Base-by-base conservation (phyloP, 2,329 filamentous ascomycete genomes). In the Pezicula carpinea region DNA sequence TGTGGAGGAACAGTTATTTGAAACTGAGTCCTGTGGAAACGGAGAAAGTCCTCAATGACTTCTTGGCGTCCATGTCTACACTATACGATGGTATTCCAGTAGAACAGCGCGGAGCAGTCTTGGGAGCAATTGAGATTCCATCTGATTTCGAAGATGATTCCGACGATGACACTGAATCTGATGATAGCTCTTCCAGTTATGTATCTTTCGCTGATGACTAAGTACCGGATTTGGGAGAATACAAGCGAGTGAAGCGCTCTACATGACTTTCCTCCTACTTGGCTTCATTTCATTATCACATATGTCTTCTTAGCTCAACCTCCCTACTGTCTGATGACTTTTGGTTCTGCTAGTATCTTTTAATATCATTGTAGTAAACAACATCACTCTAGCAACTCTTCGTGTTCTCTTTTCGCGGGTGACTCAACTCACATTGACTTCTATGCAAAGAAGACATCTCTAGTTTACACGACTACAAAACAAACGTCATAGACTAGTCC, bases 41-140 rank as follows among this genome's bases (percentile, higher is more conserved):
- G 2, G 51, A 55, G 49, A 44, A 45, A 34, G 48, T 52, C 5
- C 43, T 55, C 13, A 53, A 55, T 39, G 49, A 52, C 21, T 53
- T 53, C 29, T 39, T 55, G 13, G 53, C 53, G 8, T 46, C 50
- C 3, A 49, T 53, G 34, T 51, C 50, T 1, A 51, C 47, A 5
- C 29, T 55, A n/a, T 53, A 53, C 34, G 50, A 55, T 33, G 44
- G 41, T 17, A 18, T 55, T n/a, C 33, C 44, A 1, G 43, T 50
- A 6, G 50, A 51, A 19, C 33, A 53, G 23, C 21, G 48, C 1
- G 50, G 48, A 15, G 48, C 48, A 19, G 48, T 43, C 3, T 38
- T 53, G 39, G 47, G 44, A 10, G 42, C 43, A 8, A 48, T 53
- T 23, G 43, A 44, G 15, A 11, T 51, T 13, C 15, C 39, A 11